Conservation (phyloP, 441 rosid genomes). For the Aleurites moluccanus region DNA sequence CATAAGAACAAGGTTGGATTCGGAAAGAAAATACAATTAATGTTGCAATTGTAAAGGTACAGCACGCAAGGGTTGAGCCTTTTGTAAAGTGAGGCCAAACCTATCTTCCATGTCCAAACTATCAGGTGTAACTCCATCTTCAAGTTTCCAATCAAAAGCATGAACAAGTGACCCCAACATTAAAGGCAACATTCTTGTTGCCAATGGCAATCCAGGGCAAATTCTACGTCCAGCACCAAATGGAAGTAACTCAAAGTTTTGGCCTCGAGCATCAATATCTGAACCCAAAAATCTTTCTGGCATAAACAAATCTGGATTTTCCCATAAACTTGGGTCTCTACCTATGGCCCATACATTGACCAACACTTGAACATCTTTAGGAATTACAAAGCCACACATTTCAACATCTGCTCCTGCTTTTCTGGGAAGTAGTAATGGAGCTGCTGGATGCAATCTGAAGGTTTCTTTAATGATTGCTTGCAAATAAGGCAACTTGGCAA, state of each 20-base stretch:
- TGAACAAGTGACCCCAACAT: slow-evolving; percentile 31
- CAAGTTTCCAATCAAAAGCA: slow-evolving; percentile 36
- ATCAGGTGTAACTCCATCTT: slow-evolving; percentile 10
- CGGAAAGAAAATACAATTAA: too few relatives aligned
- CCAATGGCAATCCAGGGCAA: slow-evolving; percentile 37
- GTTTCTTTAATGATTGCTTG: too few relatives aligned
- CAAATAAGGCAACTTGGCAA: not conserved
- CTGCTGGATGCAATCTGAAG: too few relatives aligned
- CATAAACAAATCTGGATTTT: slow-evolving; percentile 29
- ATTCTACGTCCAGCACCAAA: slow-evolving; percentile 41
- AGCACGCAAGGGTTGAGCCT: slow-evolving; percentile 24
- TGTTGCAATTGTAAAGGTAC: slow-evolving; percentile 8
- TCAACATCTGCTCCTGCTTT: slow-evolving; percentile 26
- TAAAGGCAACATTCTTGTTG: slow-evolving; percentile 27
- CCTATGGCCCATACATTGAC: slow-evolving; percentile 38
- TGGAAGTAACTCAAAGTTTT: slow-evolving; percentile 28
- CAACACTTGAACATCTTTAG: slow-evolving; percentile 28
- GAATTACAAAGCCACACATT: slow-evolving; percentile 28
- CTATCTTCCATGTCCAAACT: slow-evolving; percentile 30
- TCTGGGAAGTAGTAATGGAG: slow-evolving; percentile 29
- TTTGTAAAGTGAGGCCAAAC: slow-evolving; percentile 25
- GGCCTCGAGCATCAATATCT: too few relatives aligned
- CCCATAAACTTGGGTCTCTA: slow-evolving; percentile 34
- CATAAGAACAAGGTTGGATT: too few relatives aligned
- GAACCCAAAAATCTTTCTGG: slow-evolving; percentile 34